A percentile compares a stretch with the other conserved stretches of the same genome.
Evolutionary conservation across 2,329 filamentous ascomycete species (phyloP).

Genomic region (Alternaria alternata): DNA sequence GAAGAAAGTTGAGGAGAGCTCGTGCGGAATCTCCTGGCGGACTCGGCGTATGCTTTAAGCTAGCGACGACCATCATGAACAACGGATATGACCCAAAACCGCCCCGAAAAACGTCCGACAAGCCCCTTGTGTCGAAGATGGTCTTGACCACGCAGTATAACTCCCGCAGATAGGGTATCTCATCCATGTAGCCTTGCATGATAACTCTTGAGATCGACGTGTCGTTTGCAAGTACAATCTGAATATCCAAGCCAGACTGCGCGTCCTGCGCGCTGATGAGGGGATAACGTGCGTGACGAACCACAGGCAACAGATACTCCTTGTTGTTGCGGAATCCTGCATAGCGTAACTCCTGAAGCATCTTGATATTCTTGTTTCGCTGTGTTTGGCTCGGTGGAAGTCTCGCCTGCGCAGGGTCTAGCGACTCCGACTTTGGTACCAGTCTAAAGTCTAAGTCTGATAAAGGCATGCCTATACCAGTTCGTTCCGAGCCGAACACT

Average conservation of each 20-base stretch:
- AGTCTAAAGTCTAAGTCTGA: constrained; percentile 64
- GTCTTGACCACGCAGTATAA: constrained; percentile 62
- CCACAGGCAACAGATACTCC: constrained; percentile 22
- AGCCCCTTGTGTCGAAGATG: constrained; percentile 59
- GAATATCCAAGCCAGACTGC: constrained; percentile 59
- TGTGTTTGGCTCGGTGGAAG: constrained; percentile 24
- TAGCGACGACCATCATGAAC: constrained; percentile 65
- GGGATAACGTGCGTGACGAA: constrained; percentile 49
- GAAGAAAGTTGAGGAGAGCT: constrained; percentile 59
- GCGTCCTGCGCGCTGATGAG: constrained; percentile 56
- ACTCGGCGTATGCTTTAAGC: constrained; percentile 56
- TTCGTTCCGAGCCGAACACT: constrained; percentile 63
- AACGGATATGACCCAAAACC: constrained; percentile 64
- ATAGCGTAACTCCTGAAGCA: constrained; percentile 16
- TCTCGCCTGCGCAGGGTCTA: constrained; percentile 12
- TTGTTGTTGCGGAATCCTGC: background rate
- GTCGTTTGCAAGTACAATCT: constrained; percentile 59
- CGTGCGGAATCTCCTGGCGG: constrained; percentile 47
- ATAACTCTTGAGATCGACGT: constrained; percentile 52
- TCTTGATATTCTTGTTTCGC: constrained; percentile 8
- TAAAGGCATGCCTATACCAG: constrained; percentile 59
- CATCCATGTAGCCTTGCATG: constrained; percentile 57
- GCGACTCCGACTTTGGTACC: constrained; percentile 19
- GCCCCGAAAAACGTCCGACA: constrained; percentile 58
- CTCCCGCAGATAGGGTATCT: constrained; percentile 59